Evolutionary conservation across 1,284 basidiomycete genomes (phyloP).

Genomic region (Trichosporon sp.): DNA sequence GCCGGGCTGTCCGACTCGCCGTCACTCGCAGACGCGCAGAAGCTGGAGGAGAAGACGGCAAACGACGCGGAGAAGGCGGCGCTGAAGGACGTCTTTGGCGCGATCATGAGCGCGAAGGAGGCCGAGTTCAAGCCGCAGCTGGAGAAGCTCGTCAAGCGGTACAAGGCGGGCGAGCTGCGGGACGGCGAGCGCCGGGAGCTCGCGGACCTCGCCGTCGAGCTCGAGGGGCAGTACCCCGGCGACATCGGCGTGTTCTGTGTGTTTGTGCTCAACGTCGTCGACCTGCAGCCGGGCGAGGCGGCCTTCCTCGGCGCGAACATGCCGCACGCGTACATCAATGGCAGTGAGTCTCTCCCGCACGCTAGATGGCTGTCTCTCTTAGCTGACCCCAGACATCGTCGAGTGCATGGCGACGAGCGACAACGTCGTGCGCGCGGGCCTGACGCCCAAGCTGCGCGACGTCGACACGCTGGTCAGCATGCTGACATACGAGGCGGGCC

Average conservation of each 20-base stretch:
- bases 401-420: slow-evolving; percentile 98
- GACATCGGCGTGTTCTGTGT: slow-evolving; percentile 94
- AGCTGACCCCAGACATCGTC: slow-evolving; percentile 68
- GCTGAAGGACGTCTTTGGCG: slow-evolving; percentile 69
- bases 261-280: slow-evolving; percentile 84
- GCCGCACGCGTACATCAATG: slow-evolving; percentile 92
- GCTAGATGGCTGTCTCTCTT: neutral
- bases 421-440: slow-evolving; percentile 96
- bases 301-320: slow-evolving; percentile 94
- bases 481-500: slow-evolving; percentile 76
- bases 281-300: slow-evolving; percentile 75
- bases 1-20: slow-evolving; percentile 49
- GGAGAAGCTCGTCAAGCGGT: slow-evolving; percentile 60
- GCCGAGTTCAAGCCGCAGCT: slow-evolving; percentile 58
- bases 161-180: slow-evolving; percentile 52
- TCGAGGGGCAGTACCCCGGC: slow-evolving; percentile 79
- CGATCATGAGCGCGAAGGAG: slow-evolving; percentile 71
- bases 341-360: slow-evolving; percentile 57
- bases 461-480: slow-evolving; percentile 82
- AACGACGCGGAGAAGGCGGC: slow-evolving; percentile 58
- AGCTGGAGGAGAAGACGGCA: slow-evolving; percentile 33
- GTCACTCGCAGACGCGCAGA: slow-evolving; percentile 10
- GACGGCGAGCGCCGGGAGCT: slow-evolving; percentile 52
- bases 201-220: slow-evolving; percentile 63
- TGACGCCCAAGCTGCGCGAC: slow-evolving; percentile 94